phyloP scores from a whole-genome alignment of 306 rosid genomes.

The Neltuma alba region DNA sequence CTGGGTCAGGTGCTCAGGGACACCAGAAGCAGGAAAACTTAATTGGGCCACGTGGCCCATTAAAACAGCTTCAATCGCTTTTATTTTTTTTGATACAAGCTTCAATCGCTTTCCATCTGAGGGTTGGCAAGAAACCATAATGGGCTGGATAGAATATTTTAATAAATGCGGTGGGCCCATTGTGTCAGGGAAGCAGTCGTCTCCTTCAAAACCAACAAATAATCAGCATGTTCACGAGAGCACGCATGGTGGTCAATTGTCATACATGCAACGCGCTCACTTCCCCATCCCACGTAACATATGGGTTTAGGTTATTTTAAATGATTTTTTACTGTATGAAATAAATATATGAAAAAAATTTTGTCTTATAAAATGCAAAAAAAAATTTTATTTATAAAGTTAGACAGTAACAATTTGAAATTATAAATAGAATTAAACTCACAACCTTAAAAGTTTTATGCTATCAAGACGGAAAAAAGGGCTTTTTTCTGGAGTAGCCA shows the following conservation, averaged over 20 bases:
- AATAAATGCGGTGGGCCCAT: constrained; percentile 26
- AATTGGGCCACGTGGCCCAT: not conserved
- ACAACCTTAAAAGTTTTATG: too few relatives aligned
- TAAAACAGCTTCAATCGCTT: not conserved
- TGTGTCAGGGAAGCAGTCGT: constrained; percentile 16
- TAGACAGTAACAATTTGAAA: too few relatives aligned
- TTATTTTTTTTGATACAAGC: too few relatives aligned
- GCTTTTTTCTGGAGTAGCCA: too few relatives aligned
- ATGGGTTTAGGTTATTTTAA: too few relatives aligned
- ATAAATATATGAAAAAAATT: too few relatives aligned
- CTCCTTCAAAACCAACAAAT: constrained; percentile 29
- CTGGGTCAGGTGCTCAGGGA: not conserved
- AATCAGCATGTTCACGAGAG: constrained; percentile 44
- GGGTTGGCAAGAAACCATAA: not conserved
- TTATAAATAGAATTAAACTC: too few relatives aligned
- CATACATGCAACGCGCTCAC: constrained; percentile 9
- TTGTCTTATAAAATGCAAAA: too few relatives aligned
- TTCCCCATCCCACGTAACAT: constrained; percentile 21
- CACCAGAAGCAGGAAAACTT: not conserved
- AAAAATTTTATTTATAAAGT: too few relatives aligned
- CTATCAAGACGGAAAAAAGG: too few relatives aligned
- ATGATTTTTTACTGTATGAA: too few relatives aligned
- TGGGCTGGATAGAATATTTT: not conserved
- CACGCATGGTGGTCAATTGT: constrained; percentile 3
- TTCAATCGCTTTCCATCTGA: not conserved